Conservation (phyloP, 1,284 basidiomycete genomes). For the Volvariella volvacea region DNA sequence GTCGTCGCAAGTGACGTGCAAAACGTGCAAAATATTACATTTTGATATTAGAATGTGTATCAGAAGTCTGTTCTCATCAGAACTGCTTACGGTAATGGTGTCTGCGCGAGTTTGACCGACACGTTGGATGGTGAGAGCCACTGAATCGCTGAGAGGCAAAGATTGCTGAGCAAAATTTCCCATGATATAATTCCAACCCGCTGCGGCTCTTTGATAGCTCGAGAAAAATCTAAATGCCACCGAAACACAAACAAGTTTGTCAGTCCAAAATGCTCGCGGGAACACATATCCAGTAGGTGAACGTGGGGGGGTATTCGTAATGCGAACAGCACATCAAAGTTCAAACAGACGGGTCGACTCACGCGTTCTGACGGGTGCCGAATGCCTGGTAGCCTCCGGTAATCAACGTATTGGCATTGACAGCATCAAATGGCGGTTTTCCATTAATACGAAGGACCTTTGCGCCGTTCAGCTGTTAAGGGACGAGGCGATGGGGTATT, state of each 20-base stretch:
- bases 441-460: slow-evolving; percentile 50
- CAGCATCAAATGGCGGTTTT: slow-evolving; percentile 40
- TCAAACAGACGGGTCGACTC: slow-evolving; percentile 25
- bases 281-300: too few relatives aligned
- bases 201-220: slow-evolving; percentile 29
- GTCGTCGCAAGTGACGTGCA: not conserved
- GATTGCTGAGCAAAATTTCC: slow-evolving; percentile 59
- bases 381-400: slow-evolving; percentile 39
- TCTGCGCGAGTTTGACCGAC: slow-evolving; percentile 34
- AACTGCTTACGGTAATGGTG: slow-evolving; percentile 12
- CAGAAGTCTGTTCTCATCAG: not conserved
- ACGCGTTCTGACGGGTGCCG: slow-evolving; percentile 44
- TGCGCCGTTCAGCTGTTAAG: slow-evolving; percentile 45
- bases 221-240: slow-evolving; percentile 31
- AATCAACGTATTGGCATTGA: slow-evolving; percentile 45
- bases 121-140: slow-evolving; percentile 40
- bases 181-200: slow-evolving; percentile 50
- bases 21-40: not conserved
- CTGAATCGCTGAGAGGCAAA: slow-evolving; percentile 47
- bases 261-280: not conserved
- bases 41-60: not conserved
- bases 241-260: slow-evolving; percentile 6
- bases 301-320: too few relatives aligned
- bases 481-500: not conserved
- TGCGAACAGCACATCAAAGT: too few relatives aligned